These are phyloP conservation scores for Corchorus olitorius DNA, from an alignment of 345 rosid genomes.

Conservation along the genomic window DNA sequence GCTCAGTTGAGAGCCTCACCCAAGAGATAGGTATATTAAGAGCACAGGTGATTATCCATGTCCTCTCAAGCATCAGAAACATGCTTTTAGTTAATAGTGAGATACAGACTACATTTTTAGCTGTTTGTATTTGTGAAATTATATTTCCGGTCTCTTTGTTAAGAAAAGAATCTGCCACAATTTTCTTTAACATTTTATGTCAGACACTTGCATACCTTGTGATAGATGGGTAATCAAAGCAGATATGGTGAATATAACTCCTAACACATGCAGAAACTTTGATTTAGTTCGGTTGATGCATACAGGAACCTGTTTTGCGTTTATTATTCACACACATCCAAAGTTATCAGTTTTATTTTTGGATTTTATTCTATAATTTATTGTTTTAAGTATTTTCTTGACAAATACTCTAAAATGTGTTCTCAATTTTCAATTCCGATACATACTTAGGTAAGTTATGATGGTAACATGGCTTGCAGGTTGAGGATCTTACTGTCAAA, in stretches of 20 bases:
- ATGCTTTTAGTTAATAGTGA: background rate
- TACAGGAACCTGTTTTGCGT: background rate
- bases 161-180: background rate
- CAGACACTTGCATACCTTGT: conserved; percentile 1
- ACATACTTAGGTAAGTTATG: background rate
- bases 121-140: background rate
- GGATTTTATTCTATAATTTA: background rate
- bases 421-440: background rate
- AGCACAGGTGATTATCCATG: conserved; percentile 52
- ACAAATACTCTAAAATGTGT: background rate
- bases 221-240: background rate
- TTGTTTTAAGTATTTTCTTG: background rate
- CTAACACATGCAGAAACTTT: background rate
- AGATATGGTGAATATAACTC: conserved; percentile 9
- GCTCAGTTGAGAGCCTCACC: conserved; percentile 37
- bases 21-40: conserved; percentile 59
- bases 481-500: conserved; percentile 61
- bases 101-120: background rate
- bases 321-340: background rate
- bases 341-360: background rate
- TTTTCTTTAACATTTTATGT: background rate
- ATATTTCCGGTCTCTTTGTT: background rate
- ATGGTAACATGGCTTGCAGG: conserved; percentile 39
- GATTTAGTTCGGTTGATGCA: background rate
- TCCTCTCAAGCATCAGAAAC: background rate